Conservation (phyloP, 2,329 filamentous ascomycete genomes). For the Fusarium agapanthi region DNA sequence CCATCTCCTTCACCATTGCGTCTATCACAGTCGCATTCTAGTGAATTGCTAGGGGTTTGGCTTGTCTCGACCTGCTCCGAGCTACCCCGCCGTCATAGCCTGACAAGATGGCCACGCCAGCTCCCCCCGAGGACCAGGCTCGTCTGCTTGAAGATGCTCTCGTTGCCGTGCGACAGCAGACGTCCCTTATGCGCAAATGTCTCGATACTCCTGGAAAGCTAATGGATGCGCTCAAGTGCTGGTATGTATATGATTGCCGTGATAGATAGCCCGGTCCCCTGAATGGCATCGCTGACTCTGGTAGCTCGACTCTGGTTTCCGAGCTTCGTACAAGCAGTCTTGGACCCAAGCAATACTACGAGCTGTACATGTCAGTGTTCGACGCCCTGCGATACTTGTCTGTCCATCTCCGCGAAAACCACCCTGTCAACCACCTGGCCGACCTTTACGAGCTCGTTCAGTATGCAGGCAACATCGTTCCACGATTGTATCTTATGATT, state of each 20-base stretch:
- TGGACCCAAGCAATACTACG: conserved; percentile 99
- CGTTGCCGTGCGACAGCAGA: conserved; percentile 96
- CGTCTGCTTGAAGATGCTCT: conserved; percentile 97
- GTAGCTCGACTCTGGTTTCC: conserved; percentile 95
- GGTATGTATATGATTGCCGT: conserved; percentile 66
- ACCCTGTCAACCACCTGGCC: conserved; percentile 96
- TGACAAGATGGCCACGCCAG: conserved; percentile 60
- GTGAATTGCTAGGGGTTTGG: conserved; percentile 39
- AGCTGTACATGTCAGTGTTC: conserved; percentile 99
- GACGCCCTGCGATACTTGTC: conserved; percentile 96
- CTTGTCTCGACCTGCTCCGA: conserved; percentile 36
- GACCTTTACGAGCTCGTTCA: conserved; percentile 98
- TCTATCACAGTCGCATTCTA: conserved; percentile 33
- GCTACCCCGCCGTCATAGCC: conserved; percentile 46
- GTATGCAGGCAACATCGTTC: conserved; percentile 97
- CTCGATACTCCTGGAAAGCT: conserved; percentile 97
- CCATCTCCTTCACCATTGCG: conserved; percentile 28
- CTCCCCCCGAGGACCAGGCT: conserved; percentile 80
- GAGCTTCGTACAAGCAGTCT: conserved; percentile 96
- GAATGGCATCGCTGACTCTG: conserved; percentile 17
- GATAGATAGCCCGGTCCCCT: conserved; percentile 6
- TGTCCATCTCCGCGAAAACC: conserved; percentile 95
- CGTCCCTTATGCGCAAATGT: conserved; percentile 95
- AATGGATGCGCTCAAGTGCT: conserved; percentile 99
- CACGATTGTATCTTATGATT: conserved; percentile 97